A percentile compares a stretch with the other conserved stretches of the same genome.
phyloP scores from a whole-genome alignment of 768 basidiomycete species.

The Pleurotus tuoliensis region DNA sequence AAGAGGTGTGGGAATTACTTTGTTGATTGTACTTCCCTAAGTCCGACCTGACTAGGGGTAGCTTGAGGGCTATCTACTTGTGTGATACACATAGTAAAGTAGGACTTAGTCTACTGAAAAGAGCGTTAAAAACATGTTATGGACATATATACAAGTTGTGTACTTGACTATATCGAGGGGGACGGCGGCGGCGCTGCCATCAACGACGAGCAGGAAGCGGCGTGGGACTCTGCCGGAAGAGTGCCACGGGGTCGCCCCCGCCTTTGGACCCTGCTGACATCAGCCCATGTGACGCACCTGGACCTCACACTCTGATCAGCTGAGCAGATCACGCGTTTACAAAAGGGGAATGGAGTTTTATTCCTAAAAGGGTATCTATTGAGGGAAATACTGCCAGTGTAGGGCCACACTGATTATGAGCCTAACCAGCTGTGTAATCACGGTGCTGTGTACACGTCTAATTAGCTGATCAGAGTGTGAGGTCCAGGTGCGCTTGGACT shows the following conservation, averaged over 20 bases:
- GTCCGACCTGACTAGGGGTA: too few relatives aligned
- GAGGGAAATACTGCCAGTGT: neutral
- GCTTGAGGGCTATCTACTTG: too few relatives aligned
- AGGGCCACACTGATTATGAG: neutral
- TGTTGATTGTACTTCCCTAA: too few relatives aligned
- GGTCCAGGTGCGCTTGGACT: too few relatives aligned
- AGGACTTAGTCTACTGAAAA: neutral
- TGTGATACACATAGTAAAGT: too few relatives aligned
- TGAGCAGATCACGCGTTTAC: neutral
- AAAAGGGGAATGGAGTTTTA: neutral
- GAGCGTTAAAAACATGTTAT: neutral
- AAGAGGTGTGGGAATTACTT: too few relatives aligned
- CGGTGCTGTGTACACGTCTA: neutral
- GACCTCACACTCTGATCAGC: neutral
- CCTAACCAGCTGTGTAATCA: neutral
- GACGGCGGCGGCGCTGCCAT: neutral
- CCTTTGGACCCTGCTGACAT: neutral
- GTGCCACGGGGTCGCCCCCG: neutral
- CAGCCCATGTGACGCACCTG: neutral
- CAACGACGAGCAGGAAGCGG: neutral
- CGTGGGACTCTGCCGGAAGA: neutral
- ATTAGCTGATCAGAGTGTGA: neutral
- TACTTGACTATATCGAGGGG: neutral
- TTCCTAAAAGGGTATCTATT: neutral
- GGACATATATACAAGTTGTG: neutral